These are phyloP conservation scores for Trichothecium roseum DNA, from an alignment of 2,329 filamentous ascomycete species.

Conservation along the genomic window DNA sequence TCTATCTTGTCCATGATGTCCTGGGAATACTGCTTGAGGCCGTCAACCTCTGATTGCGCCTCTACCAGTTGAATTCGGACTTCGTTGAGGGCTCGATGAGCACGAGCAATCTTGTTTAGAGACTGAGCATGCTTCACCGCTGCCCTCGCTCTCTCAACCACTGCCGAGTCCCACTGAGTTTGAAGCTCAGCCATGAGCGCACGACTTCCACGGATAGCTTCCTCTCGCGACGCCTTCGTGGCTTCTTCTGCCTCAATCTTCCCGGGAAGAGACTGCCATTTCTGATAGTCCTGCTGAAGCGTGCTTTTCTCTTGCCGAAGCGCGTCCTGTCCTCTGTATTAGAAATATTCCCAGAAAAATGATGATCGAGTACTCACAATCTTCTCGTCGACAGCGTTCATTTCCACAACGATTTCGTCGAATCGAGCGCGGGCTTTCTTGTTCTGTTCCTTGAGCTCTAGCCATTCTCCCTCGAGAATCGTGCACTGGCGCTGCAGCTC, in stretches of 20 bases:
- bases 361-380: conserved; percentile 19
- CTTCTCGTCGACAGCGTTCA: conserved; percentile 25
- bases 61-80: conserved; percentile 65
- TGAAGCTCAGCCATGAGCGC: conserved; percentile 36
- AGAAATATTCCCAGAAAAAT: not conserved
- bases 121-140: conserved; percentile 44
- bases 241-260: conserved; percentile 45
- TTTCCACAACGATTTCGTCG: conserved; percentile 30
- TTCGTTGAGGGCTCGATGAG: conserved; percentile 56
- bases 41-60: conserved; percentile 67
- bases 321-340: conserved; percentile 23
- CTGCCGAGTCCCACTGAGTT: conserved; percentile 42
- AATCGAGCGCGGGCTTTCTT: conserved; percentile 25
- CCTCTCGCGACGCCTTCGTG: conserved; percentile 17
- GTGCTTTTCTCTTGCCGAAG: conserved; percentile 53
- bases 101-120: conserved; percentile 50
- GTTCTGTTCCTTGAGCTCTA: conserved; percentile 21
- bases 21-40: conserved; percentile 55
- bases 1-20: conserved; percentile 45
- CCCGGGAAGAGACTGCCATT: conserved; percentile 57
- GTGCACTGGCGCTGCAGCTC: conserved; percentile 45
- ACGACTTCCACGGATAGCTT: conserved; percentile 20
- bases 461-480: conserved; percentile 26
- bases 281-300: conserved; percentile 54
- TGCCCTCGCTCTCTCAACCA: conserved; percentile 45